phyloP scores from a whole-genome alignment of 2,329 filamentous ascomycete genomes.

The Trichoderma aggressivum region DNA sequence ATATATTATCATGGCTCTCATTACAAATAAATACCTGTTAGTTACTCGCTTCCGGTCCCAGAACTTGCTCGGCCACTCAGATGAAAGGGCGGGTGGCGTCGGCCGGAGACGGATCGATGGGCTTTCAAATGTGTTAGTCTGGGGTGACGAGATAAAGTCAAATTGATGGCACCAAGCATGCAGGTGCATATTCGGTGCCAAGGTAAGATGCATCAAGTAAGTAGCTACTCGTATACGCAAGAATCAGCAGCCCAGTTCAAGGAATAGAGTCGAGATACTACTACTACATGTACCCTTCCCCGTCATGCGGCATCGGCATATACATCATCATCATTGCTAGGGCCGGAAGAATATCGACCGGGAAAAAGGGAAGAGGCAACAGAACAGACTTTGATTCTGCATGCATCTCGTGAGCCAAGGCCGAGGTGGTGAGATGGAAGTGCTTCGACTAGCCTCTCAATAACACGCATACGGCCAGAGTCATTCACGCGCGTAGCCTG shows the following conservation, averaged over 20 bases:
- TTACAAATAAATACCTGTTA: neutral
- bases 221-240: neutral
- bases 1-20: neutral
- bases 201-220: neutral
- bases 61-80: constrained; percentile 3
- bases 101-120: constrained; percentile 4
- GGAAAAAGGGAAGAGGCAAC: neutral
- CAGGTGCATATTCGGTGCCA: neutral
- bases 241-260: neutral
- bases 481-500: constrained; percentile 1
- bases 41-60: neutral
- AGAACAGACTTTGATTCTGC: neutral
- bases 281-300: no score
- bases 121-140: neutral
- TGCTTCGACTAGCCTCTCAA: neutral
- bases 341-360: neutral
- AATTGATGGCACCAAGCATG: neutral
- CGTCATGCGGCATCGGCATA: neutral
- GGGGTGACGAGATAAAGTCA: neutral
- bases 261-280: neutral
- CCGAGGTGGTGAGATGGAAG: neutral
- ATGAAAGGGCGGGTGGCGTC: constrained; percentile 1
- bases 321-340: neutral
- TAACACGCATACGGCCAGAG: neutral
- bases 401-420: neutral